Evolutionary conservation across 306 rosid species (phyloP), one percentile per base, ranked within the genome.

Genomic region (Quercus rubra): DNA sequence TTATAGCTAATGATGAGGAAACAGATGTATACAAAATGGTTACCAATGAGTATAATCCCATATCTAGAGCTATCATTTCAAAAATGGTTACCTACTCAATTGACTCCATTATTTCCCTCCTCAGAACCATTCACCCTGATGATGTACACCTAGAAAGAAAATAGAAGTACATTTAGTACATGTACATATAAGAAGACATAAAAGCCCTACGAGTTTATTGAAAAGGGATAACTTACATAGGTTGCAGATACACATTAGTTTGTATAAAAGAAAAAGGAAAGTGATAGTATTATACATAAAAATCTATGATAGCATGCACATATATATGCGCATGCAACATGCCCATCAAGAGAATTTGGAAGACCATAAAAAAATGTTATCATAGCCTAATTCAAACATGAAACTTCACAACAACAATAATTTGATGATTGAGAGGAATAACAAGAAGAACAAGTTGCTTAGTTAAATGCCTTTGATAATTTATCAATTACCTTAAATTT

Each of bases 401-500:
- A 12, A 19, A 59, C 77, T 67, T 59, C 75, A 25, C 33, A 43
- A 76, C 14, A 73, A 71, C 70, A 52, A 33, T 3, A 49, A 49
- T 49, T 49, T 49, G 17, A 49, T 12, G 15, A 49, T 10, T 49
- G 54, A 49, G 17, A 58, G 21, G 43, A 77, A 35, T 68, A 80
- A 75, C 68, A 51, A 64, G 55, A 21, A 70, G 56, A 33, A 30
- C 27, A 57, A 73, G 13, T 31, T 56, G 61, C 15, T 35, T 52
- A 18, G 41, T 71, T 71, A 28, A 61, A 73, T 51, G 57, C 55
- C 31, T 54, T 79, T 64, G 38, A 58, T 63, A 33, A 78, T 77
- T 30, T 30, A 11, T 63, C 54, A 76, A 79, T 88, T 84, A 94
- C 98, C 97, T 94, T 90, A 88, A 92, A 89, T 63, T 78, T 70